A percentile compares a stretch with the other conserved stretches of the same genome.
These are phyloP conservation scores for Endocalyx cinctus DNA, from an alignment of 2,329 filamentous ascomycete genomes.

Conservation along the genomic window DNA sequence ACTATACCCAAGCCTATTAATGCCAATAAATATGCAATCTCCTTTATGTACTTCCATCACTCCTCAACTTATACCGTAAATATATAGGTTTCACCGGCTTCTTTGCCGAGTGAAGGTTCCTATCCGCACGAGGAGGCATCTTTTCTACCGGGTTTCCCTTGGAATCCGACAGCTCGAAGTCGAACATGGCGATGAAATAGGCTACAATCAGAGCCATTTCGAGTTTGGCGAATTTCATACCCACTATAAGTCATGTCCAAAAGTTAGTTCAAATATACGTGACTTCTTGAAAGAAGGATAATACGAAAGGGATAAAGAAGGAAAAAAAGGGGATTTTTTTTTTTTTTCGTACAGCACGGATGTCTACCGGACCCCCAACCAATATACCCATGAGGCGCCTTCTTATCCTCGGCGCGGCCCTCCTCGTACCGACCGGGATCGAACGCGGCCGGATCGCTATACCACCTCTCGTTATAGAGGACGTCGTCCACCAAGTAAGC, in stretches of 20 bases:
- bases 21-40: too few relatives aligned
- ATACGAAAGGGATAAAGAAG: conserved; percentile 8
- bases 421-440: conserved; percentile 41
- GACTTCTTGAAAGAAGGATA: conserved; percentile 4
- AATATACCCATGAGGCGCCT: conserved; percentile 16
- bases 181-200: conserved; percentile 41
- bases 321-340: conserved; percentile 9
- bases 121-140: conserved; percentile 25
- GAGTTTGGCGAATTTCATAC: conserved; percentile 40
- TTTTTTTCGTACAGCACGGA: conserved; percentile 41
- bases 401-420: conserved; percentile 37
- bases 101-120: conserved; percentile 34
- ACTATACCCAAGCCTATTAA: too few relatives aligned
- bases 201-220: conserved; percentile 44
- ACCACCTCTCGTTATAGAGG: conserved; percentile 36
- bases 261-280: too few relatives aligned
- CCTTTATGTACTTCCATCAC: too few relatives aligned
- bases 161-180: conserved; percentile 35
- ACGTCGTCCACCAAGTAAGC: conserved; percentile 43
- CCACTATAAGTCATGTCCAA: too few relatives aligned
- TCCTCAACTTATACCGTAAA: conserved; percentile 30
- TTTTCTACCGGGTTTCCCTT: conserved; percentile 24
- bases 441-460: conserved; percentile 36
- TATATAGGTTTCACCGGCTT: conserved; percentile 33
- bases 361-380: conserved; percentile 21